Percentiles rank a stretch among this genome's conserved stretches.
Evolutionary conservation across 495 filamentous ascomycete genomes (phyloP).

Genomic region (Terfezia claveryi): DNA sequence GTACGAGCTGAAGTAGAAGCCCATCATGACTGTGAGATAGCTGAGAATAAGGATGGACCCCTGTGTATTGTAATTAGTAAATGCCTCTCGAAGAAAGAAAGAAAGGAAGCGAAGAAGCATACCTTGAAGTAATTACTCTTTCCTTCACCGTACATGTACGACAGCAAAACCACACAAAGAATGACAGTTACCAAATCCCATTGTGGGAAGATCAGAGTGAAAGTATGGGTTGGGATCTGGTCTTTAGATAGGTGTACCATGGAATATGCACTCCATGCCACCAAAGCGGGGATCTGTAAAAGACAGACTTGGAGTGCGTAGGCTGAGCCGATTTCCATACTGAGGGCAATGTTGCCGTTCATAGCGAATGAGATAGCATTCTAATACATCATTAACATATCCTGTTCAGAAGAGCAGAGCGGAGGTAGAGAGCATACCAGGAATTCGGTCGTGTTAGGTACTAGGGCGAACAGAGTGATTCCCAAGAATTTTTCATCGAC

Average conservation of each 20-base stretch:
- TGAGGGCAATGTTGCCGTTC: conserved; percentile 98
- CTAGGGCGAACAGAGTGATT: conserved; percentile 88
- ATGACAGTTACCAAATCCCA: conserved; percentile 99
- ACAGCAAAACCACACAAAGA: conserved; percentile 87
- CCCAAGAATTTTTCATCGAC: conserved; percentile 97
- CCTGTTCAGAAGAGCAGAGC: background rate
- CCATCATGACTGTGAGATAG: conserved; percentile 78
- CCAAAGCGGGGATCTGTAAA: conserved; percentile 84
- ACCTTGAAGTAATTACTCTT: conserved; percentile 80
- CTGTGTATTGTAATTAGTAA: conserved; percentile 13
- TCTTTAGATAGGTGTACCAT: conserved; percentile 27
- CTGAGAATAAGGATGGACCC: conserved; percentile 84
- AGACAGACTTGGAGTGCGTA: conserved; percentile 95
- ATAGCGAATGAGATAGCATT: conserved; percentile 99
- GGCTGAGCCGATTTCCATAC: conserved; percentile 96
- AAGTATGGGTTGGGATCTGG: conserved; percentile 54
- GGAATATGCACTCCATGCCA: conserved; percentile 63
- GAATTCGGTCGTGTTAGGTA: conserved; percentile 97
- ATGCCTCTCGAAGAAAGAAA: no score
- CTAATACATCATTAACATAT: conserved; percentile 23
- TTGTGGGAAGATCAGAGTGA: conserved; percentile 89
- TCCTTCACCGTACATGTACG: conserved; percentile 94
- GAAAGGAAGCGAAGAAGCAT: no score
- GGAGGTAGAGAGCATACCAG: conserved; percentile 34
- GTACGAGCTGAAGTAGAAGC: conserved; percentile 53